A percentile compares a stretch with the other conserved stretches of the same genome.
Evolutionary conservation across 495 filamentous ascomycete species (phyloP).

Genomic region (Terfezia claveryi): DNA sequence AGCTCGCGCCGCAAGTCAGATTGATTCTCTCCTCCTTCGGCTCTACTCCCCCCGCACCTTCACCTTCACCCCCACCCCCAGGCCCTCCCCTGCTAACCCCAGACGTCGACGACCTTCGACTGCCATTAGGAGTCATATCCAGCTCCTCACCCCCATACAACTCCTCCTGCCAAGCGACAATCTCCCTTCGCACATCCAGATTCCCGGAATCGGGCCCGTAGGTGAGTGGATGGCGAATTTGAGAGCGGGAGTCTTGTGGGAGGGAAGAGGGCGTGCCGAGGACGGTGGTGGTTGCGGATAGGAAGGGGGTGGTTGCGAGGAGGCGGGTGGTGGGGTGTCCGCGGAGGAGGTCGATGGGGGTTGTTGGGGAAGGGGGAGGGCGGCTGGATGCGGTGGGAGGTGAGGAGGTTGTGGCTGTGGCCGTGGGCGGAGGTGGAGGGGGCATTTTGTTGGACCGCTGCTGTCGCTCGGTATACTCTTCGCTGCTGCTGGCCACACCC

Average conservation of each 20-base stretch:
- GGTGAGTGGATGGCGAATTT: constrained; percentile 24
- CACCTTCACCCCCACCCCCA: not conserved
- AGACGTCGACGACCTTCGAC: too few relatives aligned
- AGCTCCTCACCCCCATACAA: constrained; percentile 28
- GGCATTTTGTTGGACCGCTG: too few relatives aligned
- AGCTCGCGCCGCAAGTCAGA: constrained; percentile 60
- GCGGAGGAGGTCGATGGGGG: constrained; percentile 13
- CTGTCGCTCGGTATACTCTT: too few relatives aligned
- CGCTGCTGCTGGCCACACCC: too few relatives aligned
- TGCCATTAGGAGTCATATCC: too few relatives aligned
- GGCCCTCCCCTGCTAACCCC: constrained; percentile 29
- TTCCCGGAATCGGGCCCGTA: constrained; percentile 69
- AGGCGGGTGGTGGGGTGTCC: constrained; percentile 24
- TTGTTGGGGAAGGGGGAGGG: not conserved
- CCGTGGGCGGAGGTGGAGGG: too few relatives aligned
- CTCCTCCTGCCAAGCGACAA: constrained; percentile 45
- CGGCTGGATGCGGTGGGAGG: not conserved
- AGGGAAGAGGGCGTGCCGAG: constrained; percentile 34
- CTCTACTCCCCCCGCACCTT: not conserved
- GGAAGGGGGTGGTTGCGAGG: constrained; percentile 39
- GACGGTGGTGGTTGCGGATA: constrained; percentile 29
- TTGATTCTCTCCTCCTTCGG: constrained; percentile 23
- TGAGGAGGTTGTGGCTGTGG: not conserved
- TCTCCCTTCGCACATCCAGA: constrained; percentile 34
- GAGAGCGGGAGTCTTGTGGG: constrained; percentile 21